Evolutionary conservation across 2,329 filamentous ascomycete species (phyloP), one percentile per base, ranked within the genome.

Genomic region (Apiospora pterosperma): DNA sequence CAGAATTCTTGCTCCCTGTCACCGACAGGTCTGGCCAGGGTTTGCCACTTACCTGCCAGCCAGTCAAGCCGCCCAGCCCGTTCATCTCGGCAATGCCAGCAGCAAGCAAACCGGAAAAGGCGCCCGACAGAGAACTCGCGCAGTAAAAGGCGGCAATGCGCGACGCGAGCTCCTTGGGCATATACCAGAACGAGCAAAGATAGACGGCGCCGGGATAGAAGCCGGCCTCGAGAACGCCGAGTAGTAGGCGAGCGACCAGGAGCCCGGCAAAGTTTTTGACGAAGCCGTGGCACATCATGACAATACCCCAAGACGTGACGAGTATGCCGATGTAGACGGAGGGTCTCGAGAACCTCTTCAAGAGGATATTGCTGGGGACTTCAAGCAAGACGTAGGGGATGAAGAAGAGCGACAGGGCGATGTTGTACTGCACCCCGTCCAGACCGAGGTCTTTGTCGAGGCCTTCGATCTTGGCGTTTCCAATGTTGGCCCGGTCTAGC

Each of bases 41-140:
- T n/a, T 25, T 63, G 4, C 8, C 1, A 65, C 69, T 61, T 65
- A 75, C 70, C 76, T 83, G 77, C 82, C 81, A 84, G 19, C 81
- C 80, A 5, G 73, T 72, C 0, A 80, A 70, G 0, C 79, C 79
- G 1, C 78, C 76, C 1, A 77, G 67, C 0, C 82, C 82, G 39
- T 83, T 75, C 80, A 83, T 80, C 63, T 81, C 78, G 25, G 76
- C 75, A 63, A 84, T 82, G 0, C 72, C 77, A 67, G 75, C 79
- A 0, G 81, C 81, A 0, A 83, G 69, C 2, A 84, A 75, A 0
- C 81, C 81, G 0, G 78, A 80, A 67, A 84, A 83, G 5, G 80
- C 81, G 5, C 81, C 81, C 0, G 75, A 74, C 1, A 76, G 71
- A 4, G 76, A 74, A 1, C 74, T 75, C 6, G 77, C 74, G 1